phyloP scores from a whole-genome alignment of 73 alveolate species.

The Stentor roeselii region DNA sequence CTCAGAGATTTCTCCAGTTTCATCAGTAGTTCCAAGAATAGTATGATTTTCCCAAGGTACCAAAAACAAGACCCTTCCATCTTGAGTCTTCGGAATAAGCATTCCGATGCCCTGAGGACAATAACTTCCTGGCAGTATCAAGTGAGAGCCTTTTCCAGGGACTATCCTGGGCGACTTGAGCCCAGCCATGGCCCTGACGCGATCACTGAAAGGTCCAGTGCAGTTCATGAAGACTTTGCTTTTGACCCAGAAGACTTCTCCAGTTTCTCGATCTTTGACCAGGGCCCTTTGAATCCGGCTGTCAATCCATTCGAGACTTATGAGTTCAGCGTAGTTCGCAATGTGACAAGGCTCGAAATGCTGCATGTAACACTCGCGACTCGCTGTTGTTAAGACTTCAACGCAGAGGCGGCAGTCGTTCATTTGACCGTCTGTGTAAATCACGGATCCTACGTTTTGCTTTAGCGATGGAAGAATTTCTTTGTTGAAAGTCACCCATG shows the following conservation, averaged over 20 bases:
- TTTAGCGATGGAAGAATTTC: not conserved
- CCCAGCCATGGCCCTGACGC: slow-evolving; percentile 65
- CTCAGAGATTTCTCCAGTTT: slow-evolving; percentile 28
- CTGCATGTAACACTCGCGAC: slow-evolving; percentile 37
- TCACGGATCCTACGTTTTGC: slow-evolving; percentile 46
- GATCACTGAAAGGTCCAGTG: slow-evolving; percentile 82
- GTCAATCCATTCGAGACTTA: not conserved
- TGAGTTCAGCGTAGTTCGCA: slow-evolving; percentile 64
- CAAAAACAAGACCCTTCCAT: slow-evolving; percentile 75
- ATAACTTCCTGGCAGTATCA: slow-evolving; percentile 49
- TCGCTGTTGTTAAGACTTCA: slow-evolving; percentile 59
- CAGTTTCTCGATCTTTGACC: slow-evolving; percentile 50
- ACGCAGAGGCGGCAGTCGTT: slow-evolving; percentile 69
- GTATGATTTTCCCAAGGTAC: slow-evolving; percentile 70
- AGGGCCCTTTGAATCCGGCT: slow-evolving; percentile 50
- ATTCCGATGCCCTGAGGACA: slow-evolving; percentile 52
- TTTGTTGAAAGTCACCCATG: not conserved
- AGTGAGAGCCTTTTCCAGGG: slow-evolving; percentile 84
- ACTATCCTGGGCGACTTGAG: slow-evolving; percentile 50
- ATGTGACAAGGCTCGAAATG: slow-evolving; percentile 60
- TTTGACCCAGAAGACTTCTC: slow-evolving; percentile 55
- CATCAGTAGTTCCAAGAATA: slow-evolving; percentile 88
- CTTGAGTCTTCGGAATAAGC: slow-evolving; percentile 76
- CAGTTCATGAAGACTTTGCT: slow-evolving; percentile 79
- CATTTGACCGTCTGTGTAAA: slow-evolving; percentile 70